Percentiles rank a stretch among this genome's conserved stretches.
phyloP scores from a whole-genome alignment of 176 grass and related monocot genomes.

The Carex parvula region DNA sequence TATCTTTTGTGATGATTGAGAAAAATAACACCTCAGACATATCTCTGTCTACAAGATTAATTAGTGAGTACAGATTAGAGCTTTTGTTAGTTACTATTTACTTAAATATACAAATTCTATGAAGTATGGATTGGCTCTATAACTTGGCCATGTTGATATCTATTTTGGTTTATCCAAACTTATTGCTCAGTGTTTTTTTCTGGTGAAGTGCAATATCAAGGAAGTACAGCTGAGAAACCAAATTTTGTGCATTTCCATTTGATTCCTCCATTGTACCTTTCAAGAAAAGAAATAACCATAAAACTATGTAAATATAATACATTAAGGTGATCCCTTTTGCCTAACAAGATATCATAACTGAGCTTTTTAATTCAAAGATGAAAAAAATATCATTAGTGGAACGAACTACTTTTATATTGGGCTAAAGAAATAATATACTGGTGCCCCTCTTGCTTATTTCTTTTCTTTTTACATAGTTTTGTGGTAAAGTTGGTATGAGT shows the following conservation, averaged over 20 bases:
- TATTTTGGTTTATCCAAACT: constrained; percentile 14
- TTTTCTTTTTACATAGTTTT: no score
- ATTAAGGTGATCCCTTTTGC: not conserved
- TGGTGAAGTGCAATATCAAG: constrained; percentile 2
- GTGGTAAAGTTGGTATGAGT: no score
- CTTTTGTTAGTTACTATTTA: not conserved
- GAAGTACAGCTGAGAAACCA: not conserved
- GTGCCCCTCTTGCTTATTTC: no score
- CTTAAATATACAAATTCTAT: not conserved
- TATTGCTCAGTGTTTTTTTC: constrained; percentile 20
- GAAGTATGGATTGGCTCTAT: not conserved
- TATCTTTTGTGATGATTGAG: not conserved
- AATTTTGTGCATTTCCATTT: not conserved
- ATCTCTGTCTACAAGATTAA: not conserved
- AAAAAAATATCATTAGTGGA: not conserved
- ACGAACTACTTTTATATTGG: no score
- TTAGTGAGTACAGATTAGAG: not conserved
- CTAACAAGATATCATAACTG: not conserved
- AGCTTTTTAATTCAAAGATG: not conserved
- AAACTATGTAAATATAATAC: constrained; percentile 7
- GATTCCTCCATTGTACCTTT: not conserved
- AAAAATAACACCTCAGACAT: not conserved
- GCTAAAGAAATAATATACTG: no score
- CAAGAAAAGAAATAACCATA: not conserved
- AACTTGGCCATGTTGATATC: not conserved